Evolutionary conservation across 208 protist genomes (phyloP).

Genomic region (Leishmania tropica): DNA sequence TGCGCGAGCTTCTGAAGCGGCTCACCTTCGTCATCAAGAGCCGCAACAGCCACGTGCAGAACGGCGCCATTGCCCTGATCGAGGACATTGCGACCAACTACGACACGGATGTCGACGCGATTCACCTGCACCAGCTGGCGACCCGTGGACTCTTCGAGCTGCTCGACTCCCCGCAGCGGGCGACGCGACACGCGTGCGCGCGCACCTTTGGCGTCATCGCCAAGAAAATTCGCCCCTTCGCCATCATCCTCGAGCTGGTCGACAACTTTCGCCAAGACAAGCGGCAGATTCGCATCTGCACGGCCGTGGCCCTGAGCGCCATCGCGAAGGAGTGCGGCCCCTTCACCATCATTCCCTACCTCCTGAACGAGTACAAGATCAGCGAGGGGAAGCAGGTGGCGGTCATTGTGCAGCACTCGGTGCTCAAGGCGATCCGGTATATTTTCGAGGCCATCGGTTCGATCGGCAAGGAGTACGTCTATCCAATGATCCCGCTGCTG

Average conservation of each 20-base stretch:
- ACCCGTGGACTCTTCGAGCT: constrained; percentile 99
- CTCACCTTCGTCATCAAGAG: constrained; percentile 99
- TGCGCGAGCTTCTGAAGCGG: constrained; percentile 97
- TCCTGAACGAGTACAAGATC: constrained; percentile 99
- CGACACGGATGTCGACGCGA: constrained; percentile 79
- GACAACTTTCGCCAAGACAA: constrained; percentile 99
- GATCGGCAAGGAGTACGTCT: constrained; percentile 98
- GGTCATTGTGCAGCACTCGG: constrained; percentile 96
- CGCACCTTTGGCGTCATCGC: constrained; percentile 99
- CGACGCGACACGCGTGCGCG: constrained; percentile 95
- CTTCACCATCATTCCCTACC: constrained; percentile 98
- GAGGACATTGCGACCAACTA: constrained; percentile 95
- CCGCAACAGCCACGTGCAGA: constrained; percentile 97
- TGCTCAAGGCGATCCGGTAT: constrained; percentile 99
- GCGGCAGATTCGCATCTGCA: constrained; percentile 99
- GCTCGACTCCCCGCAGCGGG: constrained; percentile 98
- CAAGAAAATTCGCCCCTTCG: constrained; percentile 98
- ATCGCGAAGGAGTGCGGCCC: constrained; percentile 98
- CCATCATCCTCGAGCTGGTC: constrained; percentile 98
- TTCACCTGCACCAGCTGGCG: constrained; percentile 96
- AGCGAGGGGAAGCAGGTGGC: constrained; percentile 97
- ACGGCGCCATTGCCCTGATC: constrained; percentile 98
- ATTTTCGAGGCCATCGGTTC: constrained; percentile 99
- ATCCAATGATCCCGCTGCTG: constrained; percentile 97
- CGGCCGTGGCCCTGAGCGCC: constrained; percentile 99